Conservation (phyloP, 164 flowering plant genomes). For the Piper longum region DNA sequence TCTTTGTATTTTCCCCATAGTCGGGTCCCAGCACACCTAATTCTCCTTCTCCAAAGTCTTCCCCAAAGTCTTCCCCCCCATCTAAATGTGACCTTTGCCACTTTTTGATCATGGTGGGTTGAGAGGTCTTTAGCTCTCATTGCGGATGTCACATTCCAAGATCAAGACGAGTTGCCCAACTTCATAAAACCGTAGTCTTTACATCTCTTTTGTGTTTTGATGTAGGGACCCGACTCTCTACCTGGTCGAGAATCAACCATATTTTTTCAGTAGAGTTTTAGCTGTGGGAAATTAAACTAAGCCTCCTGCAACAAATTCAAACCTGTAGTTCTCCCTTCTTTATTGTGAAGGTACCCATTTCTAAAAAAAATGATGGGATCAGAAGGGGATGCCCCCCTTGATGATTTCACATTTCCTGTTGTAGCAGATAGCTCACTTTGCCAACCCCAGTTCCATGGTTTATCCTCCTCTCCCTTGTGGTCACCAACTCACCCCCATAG, state of each 20-base stretch:
- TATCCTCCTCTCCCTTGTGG: slow-evolving; percentile 33
- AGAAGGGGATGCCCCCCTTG: slow-evolving; percentile 11
- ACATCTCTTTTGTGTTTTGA: slow-evolving; percentile 1
- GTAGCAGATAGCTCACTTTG: slow-evolving; percentile 8
- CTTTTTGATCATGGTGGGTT: not conserved
- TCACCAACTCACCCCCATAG: slow-evolving; percentile 12
- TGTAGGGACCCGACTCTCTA: not conserved
- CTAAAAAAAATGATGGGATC: not conserved
- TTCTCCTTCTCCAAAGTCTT: not conserved
- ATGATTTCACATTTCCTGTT: slow-evolving; percentile 40
- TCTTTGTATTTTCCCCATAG: not conserved
- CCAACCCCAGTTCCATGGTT: slow-evolving; percentile 6
- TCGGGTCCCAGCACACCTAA: not conserved
- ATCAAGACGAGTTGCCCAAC: slow-evolving; percentile 15
- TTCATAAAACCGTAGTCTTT: slow-evolving; percentile 1
- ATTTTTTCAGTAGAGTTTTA: not conserved
- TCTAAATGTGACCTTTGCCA: not conserved
- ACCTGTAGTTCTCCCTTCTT: not conserved
- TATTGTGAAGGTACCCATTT: not conserved
- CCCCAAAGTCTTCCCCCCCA: not conserved
- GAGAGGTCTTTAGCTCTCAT: not conserved
- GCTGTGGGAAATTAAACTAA: not conserved
- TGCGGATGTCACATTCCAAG: not conserved
- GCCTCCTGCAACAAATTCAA: not conserved
- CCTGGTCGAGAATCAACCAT: not conserved